phyloP scores from a whole-genome alignment of 2,329 filamentous ascomycete species.

The Cordyceps farinosa region DNA sequence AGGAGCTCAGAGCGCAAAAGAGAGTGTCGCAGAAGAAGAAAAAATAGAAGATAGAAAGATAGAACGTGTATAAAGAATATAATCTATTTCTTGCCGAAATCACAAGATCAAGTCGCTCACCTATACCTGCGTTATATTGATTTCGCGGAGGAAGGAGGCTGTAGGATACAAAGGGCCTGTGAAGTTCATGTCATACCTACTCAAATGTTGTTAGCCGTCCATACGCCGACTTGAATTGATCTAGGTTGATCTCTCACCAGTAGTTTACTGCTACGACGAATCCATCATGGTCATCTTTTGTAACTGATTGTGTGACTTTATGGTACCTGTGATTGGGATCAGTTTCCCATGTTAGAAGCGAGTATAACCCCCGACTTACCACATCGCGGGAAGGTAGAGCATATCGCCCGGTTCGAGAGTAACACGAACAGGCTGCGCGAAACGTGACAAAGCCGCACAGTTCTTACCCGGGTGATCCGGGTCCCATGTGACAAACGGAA shows the following conservation, averaged over 20 bases:
- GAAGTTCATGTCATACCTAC: conserved; percentile 78
- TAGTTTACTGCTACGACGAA: conserved; percentile 80
- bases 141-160: conserved; percentile 50
- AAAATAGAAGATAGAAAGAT: conserved; percentile 25
- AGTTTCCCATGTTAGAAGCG: not conserved
- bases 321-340: conserved; percentile 56
- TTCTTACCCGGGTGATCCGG: conserved; percentile 54
- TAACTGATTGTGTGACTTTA: conserved; percentile 71
- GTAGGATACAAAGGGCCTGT: conserved; percentile 63
- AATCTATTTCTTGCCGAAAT: conserved; percentile 18
- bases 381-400: conserved; percentile 77
- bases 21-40: conserved; percentile 69
- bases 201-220: not conserved
- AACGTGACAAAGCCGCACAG: conserved; percentile 55
- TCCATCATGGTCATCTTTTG: conserved; percentile 60
- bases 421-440: conserved; percentile 61
- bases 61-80: conserved; percentile 6
- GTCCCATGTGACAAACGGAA: conserved; percentile 74
- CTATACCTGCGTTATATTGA: conserved; percentile 27
- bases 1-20: conserved; percentile 88
- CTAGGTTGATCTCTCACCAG: conserved; percentile 51
- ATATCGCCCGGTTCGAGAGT: conserved; percentile 72
- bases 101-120: conserved; percentile 12
- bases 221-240: not conserved
- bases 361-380: conserved; percentile 45